phyloP scores from a whole-genome alignment of 257 asterid genomes.

The Solanum chmielewskii region DNA sequence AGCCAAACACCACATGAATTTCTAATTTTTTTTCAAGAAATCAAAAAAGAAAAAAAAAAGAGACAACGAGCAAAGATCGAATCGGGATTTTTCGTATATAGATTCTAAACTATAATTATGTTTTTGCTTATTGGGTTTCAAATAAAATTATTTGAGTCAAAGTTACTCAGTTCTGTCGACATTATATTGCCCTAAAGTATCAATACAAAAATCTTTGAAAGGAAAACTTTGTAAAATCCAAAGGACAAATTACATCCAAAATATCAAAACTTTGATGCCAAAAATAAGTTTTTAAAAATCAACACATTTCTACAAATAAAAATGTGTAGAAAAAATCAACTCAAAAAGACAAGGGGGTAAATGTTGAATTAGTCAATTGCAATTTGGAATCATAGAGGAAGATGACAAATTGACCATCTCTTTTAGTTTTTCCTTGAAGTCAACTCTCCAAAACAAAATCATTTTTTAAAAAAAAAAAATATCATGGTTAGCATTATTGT shows the following conservation, averaged over 20 bases:
- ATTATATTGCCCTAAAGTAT: not conserved
- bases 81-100: not conserved
- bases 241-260: not conserved
- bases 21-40: not conserved
- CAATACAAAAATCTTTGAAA: rapidly evolving
- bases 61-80: not conserved
- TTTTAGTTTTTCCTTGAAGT: not conserved
- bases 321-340: not conserved
- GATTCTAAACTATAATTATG: not conserved
- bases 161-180: not conserved
- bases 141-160: not conserved
- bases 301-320: not conserved
- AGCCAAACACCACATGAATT: not conserved
- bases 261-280: not conserved
- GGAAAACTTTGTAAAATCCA: no score
- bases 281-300: not conserved
- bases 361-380: not conserved
- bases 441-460: not conserved
- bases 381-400: not conserved
- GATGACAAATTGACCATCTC: not conserved
- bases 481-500: not conserved
- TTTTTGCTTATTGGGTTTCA: not conserved
- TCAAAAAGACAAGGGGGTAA: not conserved
- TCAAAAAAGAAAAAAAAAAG: not conserved
- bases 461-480: not conserved